These are phyloP conservation scores for Penicillium sp. DNA, from an alignment of 2,329 filamentous ascomycete genomes.

Conservation along the genomic window DNA sequence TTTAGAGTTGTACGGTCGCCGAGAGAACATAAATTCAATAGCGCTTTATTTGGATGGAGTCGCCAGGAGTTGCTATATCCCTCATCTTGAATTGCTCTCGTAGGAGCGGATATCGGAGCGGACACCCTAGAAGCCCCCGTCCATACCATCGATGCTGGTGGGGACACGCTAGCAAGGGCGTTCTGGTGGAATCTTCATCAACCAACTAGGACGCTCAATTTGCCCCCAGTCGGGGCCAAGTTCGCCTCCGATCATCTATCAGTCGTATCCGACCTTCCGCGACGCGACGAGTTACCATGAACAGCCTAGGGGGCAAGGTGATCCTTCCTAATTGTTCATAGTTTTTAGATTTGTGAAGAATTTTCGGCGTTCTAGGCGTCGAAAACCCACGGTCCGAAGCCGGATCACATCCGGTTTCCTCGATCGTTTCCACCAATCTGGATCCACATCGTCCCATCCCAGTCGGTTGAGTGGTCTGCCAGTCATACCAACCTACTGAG, in stretches of 20 bases:
- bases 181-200: background rate
- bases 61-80: too few species aligned
- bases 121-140: background rate
- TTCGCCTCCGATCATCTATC: conserved; percentile 2
- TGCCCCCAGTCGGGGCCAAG: background rate
- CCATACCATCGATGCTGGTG: background rate
- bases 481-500: background rate
- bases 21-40: background rate
- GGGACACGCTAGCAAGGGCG: background rate
- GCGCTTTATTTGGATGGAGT: background rate
- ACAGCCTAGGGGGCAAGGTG: conserved; percentile 3
- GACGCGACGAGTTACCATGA: background rate
- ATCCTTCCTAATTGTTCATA: conserved; percentile 16
- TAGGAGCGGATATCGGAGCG: background rate
- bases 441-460: conserved; percentile 5
- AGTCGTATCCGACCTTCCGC: background rate
- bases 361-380: background rate
- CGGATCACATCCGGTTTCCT: conserved; percentile 11
- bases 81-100: background rate
- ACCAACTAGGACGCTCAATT: background rate
- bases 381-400: conserved; percentile 6
- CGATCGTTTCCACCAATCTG: conserved; percentile 11
- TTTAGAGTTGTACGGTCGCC: background rate
- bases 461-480: background rate
- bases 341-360: conserved; percentile 1